Percentiles rank a stretch among this genome's conserved stretches.
phyloP scores from a whole-genome alignment of 208 protist genomes.

The Acanthamoeba royreba region DNA sequence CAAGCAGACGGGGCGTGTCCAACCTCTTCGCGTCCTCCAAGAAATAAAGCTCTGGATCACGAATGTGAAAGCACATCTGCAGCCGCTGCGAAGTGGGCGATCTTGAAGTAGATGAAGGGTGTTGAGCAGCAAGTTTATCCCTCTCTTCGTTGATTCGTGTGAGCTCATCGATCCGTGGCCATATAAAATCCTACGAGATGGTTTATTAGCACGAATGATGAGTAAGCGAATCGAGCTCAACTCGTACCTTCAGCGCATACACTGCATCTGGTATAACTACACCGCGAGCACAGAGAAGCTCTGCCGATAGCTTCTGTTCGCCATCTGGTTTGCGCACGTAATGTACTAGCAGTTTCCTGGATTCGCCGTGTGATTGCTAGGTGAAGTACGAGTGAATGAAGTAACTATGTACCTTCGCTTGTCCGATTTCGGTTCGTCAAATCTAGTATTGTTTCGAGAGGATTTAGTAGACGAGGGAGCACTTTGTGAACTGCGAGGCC shows the following conservation, averaged over 20 bases:
- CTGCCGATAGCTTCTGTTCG: conserved; percentile 17
- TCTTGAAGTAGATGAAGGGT: not conserved
- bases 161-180: not conserved
- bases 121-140: not conserved
- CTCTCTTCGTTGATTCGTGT: not conserved
- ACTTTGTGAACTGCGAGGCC: too few species aligned
- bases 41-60: conserved; percentile 10
- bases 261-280: not conserved
- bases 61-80: conserved; percentile 17
- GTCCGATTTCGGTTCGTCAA: not conserved
- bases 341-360: not conserved
- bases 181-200: not conserved
- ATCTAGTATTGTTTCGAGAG: too few species aligned
- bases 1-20: conserved; percentile 9
- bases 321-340: conserved; percentile 28
- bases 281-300: not conserved
- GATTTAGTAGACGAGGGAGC: too few species aligned
- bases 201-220: too few species aligned
- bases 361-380: too few species aligned
- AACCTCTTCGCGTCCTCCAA: not conserved
- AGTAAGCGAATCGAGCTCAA: not conserved
- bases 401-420: not conserved
- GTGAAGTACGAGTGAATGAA: not conserved
- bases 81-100: not conserved
- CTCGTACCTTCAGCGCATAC: not conserved